Conservation (phyloP, 108 stramenopile genomes). For the Fragilariopsis cylindrus region DNA sequence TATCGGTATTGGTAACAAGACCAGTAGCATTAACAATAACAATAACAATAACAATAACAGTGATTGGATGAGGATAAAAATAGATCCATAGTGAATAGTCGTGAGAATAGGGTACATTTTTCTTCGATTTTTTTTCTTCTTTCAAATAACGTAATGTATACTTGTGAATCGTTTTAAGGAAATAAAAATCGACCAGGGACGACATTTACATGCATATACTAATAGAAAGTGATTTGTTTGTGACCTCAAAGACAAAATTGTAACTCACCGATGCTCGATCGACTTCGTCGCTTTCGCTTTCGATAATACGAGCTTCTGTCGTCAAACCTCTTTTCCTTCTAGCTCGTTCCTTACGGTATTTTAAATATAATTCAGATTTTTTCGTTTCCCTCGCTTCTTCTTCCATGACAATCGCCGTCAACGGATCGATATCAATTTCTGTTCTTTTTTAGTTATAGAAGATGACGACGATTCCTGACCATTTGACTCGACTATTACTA, state of each 20-base stretch:
- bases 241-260: not conserved
- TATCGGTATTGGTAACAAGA: not conserved
- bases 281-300: constrained; percentile 39
- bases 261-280: constrained; percentile 35
- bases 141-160: too few species aligned
- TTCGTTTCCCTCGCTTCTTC: constrained; percentile 42
- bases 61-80: too few species aligned
- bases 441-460: not conserved
- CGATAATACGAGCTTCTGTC: constrained; percentile 23
- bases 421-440: constrained; percentile 51
- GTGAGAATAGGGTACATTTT: too few species aligned
- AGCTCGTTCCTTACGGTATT: constrained; percentile 56
- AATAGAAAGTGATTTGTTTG: not conserved
- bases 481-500: constrained; percentile 8
- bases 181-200: not conserved
- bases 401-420: constrained; percentile 65
- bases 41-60: not conserved
- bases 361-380: constrained; percentile 46
- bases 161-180: not conserved
- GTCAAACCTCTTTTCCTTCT: constrained; percentile 38
- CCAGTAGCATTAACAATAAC: not conserved
- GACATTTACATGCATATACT: not conserved
- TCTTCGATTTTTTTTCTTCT: too few species aligned
- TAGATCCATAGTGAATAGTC: too few species aligned
- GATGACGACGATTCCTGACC: not conserved